Base-by-base conservation (phyloP, 495 filamentous ascomycete species). In the Evernia prunastri region DNA sequence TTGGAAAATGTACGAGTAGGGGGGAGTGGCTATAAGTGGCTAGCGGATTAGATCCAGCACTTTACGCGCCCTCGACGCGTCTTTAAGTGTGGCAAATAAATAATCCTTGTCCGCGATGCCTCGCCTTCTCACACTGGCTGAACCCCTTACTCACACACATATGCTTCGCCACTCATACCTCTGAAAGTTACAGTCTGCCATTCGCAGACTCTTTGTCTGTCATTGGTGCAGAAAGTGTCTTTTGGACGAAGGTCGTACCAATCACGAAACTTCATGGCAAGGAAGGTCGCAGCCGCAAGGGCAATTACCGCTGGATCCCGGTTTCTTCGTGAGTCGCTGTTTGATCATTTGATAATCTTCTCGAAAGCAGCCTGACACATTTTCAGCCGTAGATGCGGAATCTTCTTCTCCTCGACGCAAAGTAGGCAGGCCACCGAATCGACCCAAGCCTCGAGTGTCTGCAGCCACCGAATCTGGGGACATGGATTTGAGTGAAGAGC, bases 401-500 rank as follows among this genome's bases (percentile, higher is more conserved):
- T 40, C 56, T 15, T 39, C 25, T 4, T 27, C 56, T 35, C 5
- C 35, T 17, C 42, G 40, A 31, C 62, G 56, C n/a, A 58, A 45
- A 40, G 39, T 37, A 45, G 54, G 56, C 42, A 59, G 39, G n/a
- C 61, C 61, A 29, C 15, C 61, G 6, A 31, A 60, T 33, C 45
- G 18, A 61, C 45, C 35, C 43, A 29, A 43, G 25, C 23, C 12
- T 13, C 18, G 33, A 45, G 27, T 47, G 27, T 53, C 59, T 35
- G 39, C 35, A 7, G 40, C 59, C n/a, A n/a, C 40, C 27, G 37
- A 57, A 23, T 54, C 37, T 36, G 60, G 47, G 29, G 67, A 58
- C 42, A 13, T 56, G 35, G 47, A 56, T 20, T 49, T 33, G 45
- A 57, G 40, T 64, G 58, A 23, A 25, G 56, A 64, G 49, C 23